Evolutionary conservation across 345 rosid species (phyloP).

Genomic region (Psidium guajava): DNA sequence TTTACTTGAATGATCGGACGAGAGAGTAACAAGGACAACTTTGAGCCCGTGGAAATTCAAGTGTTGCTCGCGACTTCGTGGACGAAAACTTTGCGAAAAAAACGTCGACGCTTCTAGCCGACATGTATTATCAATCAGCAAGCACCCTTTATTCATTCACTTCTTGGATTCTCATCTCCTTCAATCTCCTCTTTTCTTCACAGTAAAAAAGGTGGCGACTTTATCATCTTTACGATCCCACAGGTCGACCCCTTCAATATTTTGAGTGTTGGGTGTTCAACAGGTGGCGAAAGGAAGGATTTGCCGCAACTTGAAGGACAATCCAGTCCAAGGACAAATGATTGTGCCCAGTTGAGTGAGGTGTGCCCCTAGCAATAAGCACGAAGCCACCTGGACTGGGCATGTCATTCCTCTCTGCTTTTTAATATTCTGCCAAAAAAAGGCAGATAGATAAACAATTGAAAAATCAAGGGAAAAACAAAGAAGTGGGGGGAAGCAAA

Average conservation of each 20-base stretch:
- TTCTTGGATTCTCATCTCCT: neutral
- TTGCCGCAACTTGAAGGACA: neutral
- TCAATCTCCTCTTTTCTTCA: neutral
- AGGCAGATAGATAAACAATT: neutral
- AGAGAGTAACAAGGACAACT: neutral
- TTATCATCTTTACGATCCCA: neutral
- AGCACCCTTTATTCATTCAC: neutral
- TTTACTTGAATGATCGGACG: neutral
- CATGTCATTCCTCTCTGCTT: neutral
- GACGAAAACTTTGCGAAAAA: neutral
- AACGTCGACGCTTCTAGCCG: neutral
- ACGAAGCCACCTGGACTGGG: neutral
- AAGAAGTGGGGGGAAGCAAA: neutral
- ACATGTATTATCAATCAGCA: neutral
- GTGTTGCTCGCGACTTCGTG: neutral
- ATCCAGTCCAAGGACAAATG: neutral
- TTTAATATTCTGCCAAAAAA: neutral
- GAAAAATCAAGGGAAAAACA: neutral
- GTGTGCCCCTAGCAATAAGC: neutral
- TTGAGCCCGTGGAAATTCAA: neutral
- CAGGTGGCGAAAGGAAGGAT: neutral
- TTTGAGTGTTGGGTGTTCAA: neutral
- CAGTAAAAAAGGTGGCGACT: neutral
- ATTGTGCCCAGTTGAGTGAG: neutral
- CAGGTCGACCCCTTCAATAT: neutral